Percentiles rank a stretch among this genome's conserved stretches.
phyloP scores from a whole-genome alignment of 352 stramenopile species.

The Globisporangium splendens region DNA sequence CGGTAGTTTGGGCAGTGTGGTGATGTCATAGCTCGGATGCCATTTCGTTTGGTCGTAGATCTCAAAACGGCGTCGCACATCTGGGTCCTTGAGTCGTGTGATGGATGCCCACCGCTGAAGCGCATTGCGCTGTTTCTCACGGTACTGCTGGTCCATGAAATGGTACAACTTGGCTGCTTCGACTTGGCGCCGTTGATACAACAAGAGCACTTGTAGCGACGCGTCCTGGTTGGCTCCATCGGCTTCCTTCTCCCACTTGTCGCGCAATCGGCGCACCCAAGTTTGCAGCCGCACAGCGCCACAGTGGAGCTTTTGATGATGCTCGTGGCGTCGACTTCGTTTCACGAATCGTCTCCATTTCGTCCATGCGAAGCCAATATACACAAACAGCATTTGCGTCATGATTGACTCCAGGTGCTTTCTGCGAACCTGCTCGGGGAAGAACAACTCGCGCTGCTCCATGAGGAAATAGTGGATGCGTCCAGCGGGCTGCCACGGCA shows the following conservation, averaged over 20 bases:
- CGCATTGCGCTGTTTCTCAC: constrained; percentile 18
- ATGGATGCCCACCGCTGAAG: constrained; percentile 27
- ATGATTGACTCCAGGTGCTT: constrained; percentile 45
- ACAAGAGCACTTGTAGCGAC: constrained; percentile 37
- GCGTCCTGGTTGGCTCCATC: constrained; percentile 10
- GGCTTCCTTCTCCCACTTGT: constrained; percentile 9
- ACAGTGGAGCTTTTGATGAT: constrained; percentile 13
- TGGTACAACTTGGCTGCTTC: constrained; percentile 41
- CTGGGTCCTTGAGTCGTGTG: constrained; percentile 10
- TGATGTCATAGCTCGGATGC: constrained; percentile 72
- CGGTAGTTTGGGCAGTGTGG: constrained; percentile 49
- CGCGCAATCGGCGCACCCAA: constrained; percentile 33
- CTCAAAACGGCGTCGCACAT: constrained; percentile 15
- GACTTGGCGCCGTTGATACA: constrained; percentile 38
- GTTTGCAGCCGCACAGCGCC: constrained; percentile 32
- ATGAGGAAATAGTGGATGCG: constrained; percentile 57
- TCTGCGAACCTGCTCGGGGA: constrained; percentile 32
- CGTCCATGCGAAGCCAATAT: constrained; percentile 57
- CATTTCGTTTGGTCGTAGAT: constrained; percentile 25
- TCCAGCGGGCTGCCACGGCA: constrained; percentile 34
- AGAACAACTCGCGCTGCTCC: constrained; percentile 34
- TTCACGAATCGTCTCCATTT: constrained; percentile 43
- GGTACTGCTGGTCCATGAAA: constrained; percentile 33
- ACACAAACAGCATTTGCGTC: constrained; percentile 58
- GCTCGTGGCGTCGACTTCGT: constrained; percentile 34